Evolutionary conservation across 768 basidiomycete genomes (phyloP), one percentile per base, ranked within the genome.

Genomic region (Termitomyces heimii): DNA sequence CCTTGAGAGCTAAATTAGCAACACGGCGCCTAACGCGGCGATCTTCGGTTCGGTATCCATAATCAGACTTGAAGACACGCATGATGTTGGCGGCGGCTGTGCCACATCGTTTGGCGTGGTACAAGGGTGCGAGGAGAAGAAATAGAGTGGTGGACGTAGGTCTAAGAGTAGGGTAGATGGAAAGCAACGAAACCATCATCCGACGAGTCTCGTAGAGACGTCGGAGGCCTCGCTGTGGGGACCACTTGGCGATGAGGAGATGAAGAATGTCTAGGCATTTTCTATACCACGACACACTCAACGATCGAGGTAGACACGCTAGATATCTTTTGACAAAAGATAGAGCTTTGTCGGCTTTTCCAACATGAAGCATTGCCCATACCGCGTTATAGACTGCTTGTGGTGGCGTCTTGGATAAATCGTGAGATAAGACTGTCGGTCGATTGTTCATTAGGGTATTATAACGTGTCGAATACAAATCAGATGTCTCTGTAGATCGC

Each of bases 131-230:
- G 29, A 92, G 75, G 42, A 89, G 70, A 44, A 85, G 70, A 63
- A 77, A 80, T 20, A 90, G 65, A 5, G 88, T 88, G 20, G 73
- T 75, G 24, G 85, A 71, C 42, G 78, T 82, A 18, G 89, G 88
- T 28, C 66, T 73, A 24, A 91, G 66, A 44, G 69, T 68, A 16
- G 76, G 74, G 64, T 85, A 79, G 47, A 76, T 60, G 31, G 63
- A 66, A 45, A 86, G 63, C 22, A 87, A 68, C 22, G 70, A 70
- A 44, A 72, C 63, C 54, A 88, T 71, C 18, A 72, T 72, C 59
- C 73, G 72, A 40, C 77, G 77, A 51, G 73, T 70, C 31, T 74
- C 66, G 63, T 74, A 78, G 61, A 83, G 76, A 39, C 67, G 75
- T 34, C 72, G 66, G 44, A 83, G 65, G 34, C 80, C 77, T 29